phyloP scores from a whole-genome alignment of 2,329 filamentous ascomycete genomes.

The Nemania sp. region DNA sequence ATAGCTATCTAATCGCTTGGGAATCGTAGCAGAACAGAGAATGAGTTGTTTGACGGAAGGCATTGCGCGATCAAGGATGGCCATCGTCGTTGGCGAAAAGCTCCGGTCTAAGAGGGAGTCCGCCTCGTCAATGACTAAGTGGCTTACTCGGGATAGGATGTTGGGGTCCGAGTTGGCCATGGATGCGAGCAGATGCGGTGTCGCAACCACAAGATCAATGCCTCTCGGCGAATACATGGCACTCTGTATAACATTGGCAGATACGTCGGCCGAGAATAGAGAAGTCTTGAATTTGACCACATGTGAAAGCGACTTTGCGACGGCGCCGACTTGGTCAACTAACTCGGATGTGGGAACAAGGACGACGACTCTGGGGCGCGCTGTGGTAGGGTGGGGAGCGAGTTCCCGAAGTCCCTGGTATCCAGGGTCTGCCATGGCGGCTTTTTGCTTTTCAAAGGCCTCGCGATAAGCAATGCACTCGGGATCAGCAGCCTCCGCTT shows the following conservation, averaged over 20 bases:
- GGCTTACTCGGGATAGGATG: constrained; percentile 85
- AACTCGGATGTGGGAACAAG: constrained; percentile 92
- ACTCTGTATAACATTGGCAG: constrained; percentile 78
- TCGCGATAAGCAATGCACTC: constrained; percentile 62
- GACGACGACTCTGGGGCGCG: constrained; percentile 80
- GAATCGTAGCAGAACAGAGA: constrained; percentile 95
- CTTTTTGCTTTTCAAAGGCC: constrained; percentile 59
- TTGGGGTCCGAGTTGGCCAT: constrained; percentile 91
- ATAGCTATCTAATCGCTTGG: constrained; percentile 82
- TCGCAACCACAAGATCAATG: constrained; percentile 84
- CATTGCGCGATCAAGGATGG: constrained; percentile 78
- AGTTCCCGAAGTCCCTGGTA: constrained; percentile 68
- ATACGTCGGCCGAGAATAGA: constrained; percentile 77
- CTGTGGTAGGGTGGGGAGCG: constrained; percentile 73
- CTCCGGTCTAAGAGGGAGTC: constrained; percentile 94
- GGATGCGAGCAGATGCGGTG: constrained; percentile 85
- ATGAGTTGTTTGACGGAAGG: constrained; percentile 86
- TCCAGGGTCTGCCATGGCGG: constrained; percentile 57
- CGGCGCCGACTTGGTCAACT: constrained; percentile 80
- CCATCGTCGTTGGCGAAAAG: constrained; percentile 81
- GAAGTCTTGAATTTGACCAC: constrained; percentile 84
- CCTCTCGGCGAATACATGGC: constrained; percentile 80
- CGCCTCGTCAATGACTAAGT: constrained; percentile 92
- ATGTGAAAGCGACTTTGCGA: constrained; percentile 84
- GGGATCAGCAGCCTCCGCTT: constrained; percentile 66